These are phyloP conservation scores for Pyropia yezoensis DNA, from an alignment of 23 red algal species.

Conservation along the genomic window DNA sequence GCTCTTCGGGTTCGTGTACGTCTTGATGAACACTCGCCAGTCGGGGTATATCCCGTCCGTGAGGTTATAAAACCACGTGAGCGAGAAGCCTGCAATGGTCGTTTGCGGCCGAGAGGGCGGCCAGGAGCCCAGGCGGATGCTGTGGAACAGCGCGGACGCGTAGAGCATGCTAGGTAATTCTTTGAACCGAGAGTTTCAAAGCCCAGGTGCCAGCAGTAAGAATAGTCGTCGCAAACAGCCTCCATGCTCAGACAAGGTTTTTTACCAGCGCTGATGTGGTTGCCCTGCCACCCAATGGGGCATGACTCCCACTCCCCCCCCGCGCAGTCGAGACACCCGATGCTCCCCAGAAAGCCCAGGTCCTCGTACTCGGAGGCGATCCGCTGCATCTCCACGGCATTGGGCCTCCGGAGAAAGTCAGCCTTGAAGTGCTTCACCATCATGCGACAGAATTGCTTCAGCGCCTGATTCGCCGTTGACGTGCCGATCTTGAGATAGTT, in stretches of 20 bases:
- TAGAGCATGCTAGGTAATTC: constrained; percentile 15
- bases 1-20: background rate
- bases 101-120: background rate
- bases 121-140: constrained; percentile 8
- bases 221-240: constrained; percentile 12
- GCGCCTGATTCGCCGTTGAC: no score
- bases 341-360: constrained; percentile 16
- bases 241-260: constrained; percentile 1
- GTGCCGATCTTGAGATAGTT: no score
- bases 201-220: constrained; percentile 29
- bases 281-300: constrained; percentile 10
- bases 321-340: constrained; percentile 23
- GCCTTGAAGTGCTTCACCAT: no score
- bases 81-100: background rate
- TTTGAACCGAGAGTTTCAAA: constrained; percentile 12
- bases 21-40: background rate
- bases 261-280: background rate
- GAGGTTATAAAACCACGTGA: background rate
- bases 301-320: constrained; percentile 12
- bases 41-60: constrained; percentile 2
- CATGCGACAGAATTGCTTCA: no score
- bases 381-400: background rate
- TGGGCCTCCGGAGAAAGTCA: no score
- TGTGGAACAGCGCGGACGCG: background rate
- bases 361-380: background rate